A percentile compares a stretch with the other conserved stretches of the same genome.
Evolutionary conservation across 768 basidiomycete genomes (phyloP).

Genomic region (Macrolepiota fuliginosa): DNA sequence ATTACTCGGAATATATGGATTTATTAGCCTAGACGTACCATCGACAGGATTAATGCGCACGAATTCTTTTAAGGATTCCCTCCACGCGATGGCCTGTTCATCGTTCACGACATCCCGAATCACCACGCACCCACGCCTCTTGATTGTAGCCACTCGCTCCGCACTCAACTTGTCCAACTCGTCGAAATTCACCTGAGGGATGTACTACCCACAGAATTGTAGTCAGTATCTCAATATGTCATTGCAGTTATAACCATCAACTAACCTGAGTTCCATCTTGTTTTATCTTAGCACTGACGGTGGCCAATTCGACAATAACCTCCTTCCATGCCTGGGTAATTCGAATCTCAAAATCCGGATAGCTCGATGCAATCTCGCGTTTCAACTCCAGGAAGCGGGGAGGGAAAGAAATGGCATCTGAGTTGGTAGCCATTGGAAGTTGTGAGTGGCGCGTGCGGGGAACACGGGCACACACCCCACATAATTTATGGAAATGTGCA

Average conservation of each 20-base stretch:
- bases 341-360: conserved; percentile 48
- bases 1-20: neutral
- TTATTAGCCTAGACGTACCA: conserved; percentile 32
- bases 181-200: conserved; percentile 61
- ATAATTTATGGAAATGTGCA: neutral
- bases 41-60: conserved; percentile 55
- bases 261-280: conserved; percentile 49
- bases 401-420: conserved; percentile 26
- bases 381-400: conserved; percentile 58
- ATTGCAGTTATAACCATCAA: conserved; percentile 1
- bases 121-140: conserved; percentile 55
- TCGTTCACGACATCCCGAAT: conserved; percentile 60
- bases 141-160: conserved; percentile 49
- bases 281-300: conserved; percentile 41
- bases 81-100: conserved; percentile 56
- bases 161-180: conserved; percentile 46
- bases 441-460: neutral
- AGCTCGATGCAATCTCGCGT: conserved; percentile 47
- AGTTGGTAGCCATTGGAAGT: neutral
- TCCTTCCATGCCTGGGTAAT: conserved; percentile 58
- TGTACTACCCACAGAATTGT: conserved; percentile 37
- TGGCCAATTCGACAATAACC: conserved; percentile 49
- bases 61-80: conserved; percentile 51
- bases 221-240: neutral
- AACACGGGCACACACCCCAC: neutral